Base-by-base conservation (phyloP, 768 basidiomycete genomes). In the Suillus lakei region DNA sequence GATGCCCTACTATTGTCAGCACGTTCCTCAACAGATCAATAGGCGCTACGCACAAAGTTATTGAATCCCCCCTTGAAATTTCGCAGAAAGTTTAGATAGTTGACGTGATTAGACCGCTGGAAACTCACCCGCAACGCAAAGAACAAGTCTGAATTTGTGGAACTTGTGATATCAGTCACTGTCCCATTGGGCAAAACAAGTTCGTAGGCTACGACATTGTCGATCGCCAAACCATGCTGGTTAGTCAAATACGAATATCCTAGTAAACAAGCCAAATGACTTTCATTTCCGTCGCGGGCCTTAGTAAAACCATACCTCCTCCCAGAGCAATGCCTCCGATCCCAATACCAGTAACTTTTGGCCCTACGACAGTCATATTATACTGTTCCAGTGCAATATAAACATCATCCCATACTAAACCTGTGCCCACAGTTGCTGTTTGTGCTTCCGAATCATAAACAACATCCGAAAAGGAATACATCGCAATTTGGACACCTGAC, bases 221-320 rank as follows among this genome's bases (percentile, higher is more conserved):
- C 90, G 32, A 82, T 63, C 0, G 86, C 82, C 44, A 90, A 67
- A 5, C 90, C 89, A 68, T 83, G 78, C 65, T 87, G 85, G 69
- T 90, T 90, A 1, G 86, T 84, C 66, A 82, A 79, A 85, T 84
- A 91, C 15, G 89, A 89, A 68, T 88, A 90, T 4, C 89, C 89
- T 84, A 9, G n/a, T 66, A 32, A 26, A 30, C 10, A n/a, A 34
- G 7, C 87, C 28, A 88, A 83, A 13, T 87, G 50, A 51, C 8
- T 4, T 51, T 51, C 28, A 18, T 30, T 51, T 18, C 16, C 16
- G 9, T 30, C 2, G 4, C 1, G 28, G 4, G 50, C 9, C 51
- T 51, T 9, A 8, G 28, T 51, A 51, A 51, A 30, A 30, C 16
- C 16, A 51, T 51, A 82, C 83, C 88, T 80, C 89, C 88, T 10